Base-by-base conservation (phyloP, 495 filamentous ascomycete species). In the Penicillium bovifimosum region DNA sequence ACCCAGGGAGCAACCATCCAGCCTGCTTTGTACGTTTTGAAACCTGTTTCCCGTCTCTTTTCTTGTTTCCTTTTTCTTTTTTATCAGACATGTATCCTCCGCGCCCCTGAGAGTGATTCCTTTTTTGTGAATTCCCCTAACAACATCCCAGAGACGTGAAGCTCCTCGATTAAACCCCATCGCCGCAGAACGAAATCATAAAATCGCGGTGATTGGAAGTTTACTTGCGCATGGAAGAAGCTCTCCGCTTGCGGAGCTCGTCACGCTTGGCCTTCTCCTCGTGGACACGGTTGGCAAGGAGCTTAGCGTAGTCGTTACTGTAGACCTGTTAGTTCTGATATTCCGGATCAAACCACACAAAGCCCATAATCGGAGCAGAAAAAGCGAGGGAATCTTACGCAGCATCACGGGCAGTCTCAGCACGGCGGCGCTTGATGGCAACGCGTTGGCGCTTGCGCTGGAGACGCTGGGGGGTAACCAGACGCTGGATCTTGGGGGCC, bases 391-490 rank as follows among this genome's bases (percentile, higher is more conserved):
- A 32, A 62, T 86, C 91, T 67, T 95, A 98, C 93, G 93, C 95
- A 80, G 93, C 93, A 76, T 98, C 95, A 81, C 95, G 96, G 72
- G 86, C 82, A 73, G 88, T 83, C 81, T 96, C 95, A 63, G 90
- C 76, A 70, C 86, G 86, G 70, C 95, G 91, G 75, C 91, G 90
- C 91, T 98, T 98, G 75, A 98, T 84, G 65, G 93, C 92, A 63
- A 92, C 80, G 64, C 88, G 81, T 79, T 97, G 91, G 68, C 93
- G 90, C 88, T 97, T 97, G 86, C 92, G 93, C 81, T 98, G 93
- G 63, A 98, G 90, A 73, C 93, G 95, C 79, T 98, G 93, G 77
- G 93, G 95, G 74, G 93, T 98, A 65, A 98, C 88, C 65, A 98
- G 88, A 71, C 93, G 88, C 82, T 98, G 93, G 79, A 98, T 98